These are phyloP conservation scores for Euptelea pleiosperma DNA, from an alignment of 164 flowering plant species.

Conservation along the genomic window DNA sequence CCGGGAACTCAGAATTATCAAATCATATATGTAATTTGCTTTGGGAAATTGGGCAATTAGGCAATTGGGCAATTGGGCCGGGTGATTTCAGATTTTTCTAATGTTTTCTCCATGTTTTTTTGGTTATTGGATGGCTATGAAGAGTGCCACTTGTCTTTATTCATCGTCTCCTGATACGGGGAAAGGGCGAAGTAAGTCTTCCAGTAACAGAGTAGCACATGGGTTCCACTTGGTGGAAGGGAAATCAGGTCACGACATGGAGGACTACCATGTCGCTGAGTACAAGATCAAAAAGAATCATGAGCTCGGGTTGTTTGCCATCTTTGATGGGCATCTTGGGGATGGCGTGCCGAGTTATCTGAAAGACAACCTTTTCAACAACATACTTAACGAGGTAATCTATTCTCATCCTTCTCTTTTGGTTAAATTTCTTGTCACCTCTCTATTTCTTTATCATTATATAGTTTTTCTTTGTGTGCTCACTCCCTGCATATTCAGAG, in stretches of 20 bases:
- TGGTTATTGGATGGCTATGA: conserved; percentile 3
- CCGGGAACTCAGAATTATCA: background rate
- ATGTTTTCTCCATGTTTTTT: conserved; percentile 9
- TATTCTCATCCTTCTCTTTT: background rate
- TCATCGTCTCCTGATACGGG: conserved; percentile 51
- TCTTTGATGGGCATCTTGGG: conserved; percentile 70
- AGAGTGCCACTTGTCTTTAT: conserved; percentile 34
- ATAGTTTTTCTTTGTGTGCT: too few relatives aligned
- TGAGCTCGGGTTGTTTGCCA: conserved; percentile 62
- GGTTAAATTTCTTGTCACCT: too few relatives aligned
- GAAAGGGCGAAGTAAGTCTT: conserved; percentile 50
- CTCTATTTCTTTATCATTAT: background rate
- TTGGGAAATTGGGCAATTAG: background rate
- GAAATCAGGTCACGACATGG: conserved; percentile 64
- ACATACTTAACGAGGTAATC: conserved; percentile 58
- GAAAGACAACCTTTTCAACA: conserved; percentile 47
- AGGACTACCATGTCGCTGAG: conserved; percentile 67
- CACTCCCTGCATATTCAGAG: too few relatives aligned
- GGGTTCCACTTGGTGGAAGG: conserved; percentile 70
- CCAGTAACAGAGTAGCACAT: conserved; percentile 35
- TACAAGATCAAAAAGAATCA: conserved; percentile 37
- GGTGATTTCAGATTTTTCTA: background rate
- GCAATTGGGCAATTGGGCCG: too few relatives aligned
- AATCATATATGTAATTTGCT: background rate
- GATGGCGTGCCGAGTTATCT: conserved; percentile 53